These are phyloP conservation scores for Monilinia vaccinii-corymbosi DNA, from an alignment of 2,329 filamentous ascomycete species.

Conservation along the genomic window DNA sequence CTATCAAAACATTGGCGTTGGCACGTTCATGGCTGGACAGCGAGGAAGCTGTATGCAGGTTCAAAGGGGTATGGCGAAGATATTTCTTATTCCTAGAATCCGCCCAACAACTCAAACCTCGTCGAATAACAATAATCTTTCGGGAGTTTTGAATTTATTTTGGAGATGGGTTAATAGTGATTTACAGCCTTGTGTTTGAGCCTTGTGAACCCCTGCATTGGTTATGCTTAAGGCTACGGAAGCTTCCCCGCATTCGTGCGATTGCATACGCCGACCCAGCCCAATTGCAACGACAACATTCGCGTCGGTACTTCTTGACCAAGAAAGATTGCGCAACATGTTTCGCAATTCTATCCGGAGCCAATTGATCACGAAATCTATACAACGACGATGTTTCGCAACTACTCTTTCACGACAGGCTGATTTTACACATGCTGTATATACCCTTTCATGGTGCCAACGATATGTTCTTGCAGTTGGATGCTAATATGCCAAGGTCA, in stretches of 20 bases:
- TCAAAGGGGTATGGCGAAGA: not conserved
- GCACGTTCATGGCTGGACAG: not conserved
- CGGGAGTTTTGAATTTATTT: not conserved
- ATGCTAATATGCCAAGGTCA: slow-evolving; percentile 19
- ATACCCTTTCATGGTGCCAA: not conserved
- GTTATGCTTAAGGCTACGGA: not conserved
- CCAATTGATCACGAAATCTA: slow-evolving; percentile 11
- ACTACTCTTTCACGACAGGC: slow-evolving; percentile 18
- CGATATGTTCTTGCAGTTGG: not conserved
- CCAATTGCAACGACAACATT: too few species aligned
- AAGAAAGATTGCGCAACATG: slow-evolving; percentile 8
- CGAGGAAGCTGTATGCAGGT: not conserved
- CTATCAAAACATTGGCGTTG: not conserved
- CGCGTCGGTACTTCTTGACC: not conserved
- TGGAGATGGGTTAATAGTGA: not conserved
- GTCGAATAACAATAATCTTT: not conserved
- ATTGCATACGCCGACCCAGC: too few species aligned
- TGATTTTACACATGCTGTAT: slow-evolving; percentile 30
- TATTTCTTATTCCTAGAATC: slow-evolving; percentile 3
- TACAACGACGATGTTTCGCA: slow-evolving; percentile 19
- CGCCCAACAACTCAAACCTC: not conserved
- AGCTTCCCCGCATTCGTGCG: not conserved
- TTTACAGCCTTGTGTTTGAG: slow-evolving; percentile 4
- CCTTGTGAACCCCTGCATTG: slow-evolving; percentile 8
- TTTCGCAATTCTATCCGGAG: slow-evolving; percentile 12